Percentiles rank a stretch among this genome's conserved stretches.
Conservation (phyloP, 2,329 filamentous ascomycete genomes). For the Fusarium nurragi region DNA sequence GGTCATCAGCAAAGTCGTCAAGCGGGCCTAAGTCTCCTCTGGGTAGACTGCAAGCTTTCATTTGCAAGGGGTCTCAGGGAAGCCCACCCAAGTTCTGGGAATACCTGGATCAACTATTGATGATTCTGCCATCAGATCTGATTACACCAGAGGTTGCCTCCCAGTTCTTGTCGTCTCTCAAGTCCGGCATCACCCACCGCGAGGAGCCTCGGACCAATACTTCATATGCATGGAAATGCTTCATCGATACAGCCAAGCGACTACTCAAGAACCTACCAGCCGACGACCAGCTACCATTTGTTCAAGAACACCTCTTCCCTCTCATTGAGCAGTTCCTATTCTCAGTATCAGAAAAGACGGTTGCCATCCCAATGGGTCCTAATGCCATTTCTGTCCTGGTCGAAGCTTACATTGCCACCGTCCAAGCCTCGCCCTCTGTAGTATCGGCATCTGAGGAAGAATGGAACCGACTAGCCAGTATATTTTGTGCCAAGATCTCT, state of each 20-base stretch:
- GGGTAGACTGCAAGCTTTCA: conserved; percentile 72
- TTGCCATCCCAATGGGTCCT: conserved; percentile 46
- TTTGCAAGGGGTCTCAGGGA: conserved; percentile 87
- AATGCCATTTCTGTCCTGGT: conserved; percentile 55
- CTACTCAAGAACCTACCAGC: conserved; percentile 59
- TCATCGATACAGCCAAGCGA: conserved; percentile 70
- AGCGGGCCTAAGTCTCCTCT: conserved; percentile 64
- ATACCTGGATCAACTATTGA: conserved; percentile 70
- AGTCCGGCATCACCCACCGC: conserved; percentile 74
- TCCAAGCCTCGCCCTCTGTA: conserved; percentile 53
- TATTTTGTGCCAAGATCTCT: conserved; percentile 73
- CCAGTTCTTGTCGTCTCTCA: conserved; percentile 72
- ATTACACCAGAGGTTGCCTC: conserved; percentile 61
- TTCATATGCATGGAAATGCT: conserved; percentile 76
- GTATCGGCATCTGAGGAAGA: conserved; percentile 63
- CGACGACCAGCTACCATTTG: conserved; percentile 57
- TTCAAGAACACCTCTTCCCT: conserved; percentile 62
- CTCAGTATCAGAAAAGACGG: conserved; percentile 53
- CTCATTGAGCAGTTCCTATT: conserved; percentile 65
- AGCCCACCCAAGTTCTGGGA: conserved; percentile 78
- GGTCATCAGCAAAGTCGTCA: conserved; percentile 65
- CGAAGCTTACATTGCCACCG: conserved; percentile 58
- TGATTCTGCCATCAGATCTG: conserved; percentile 62
- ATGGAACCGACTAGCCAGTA: conserved; percentile 70
- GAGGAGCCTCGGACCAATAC: conserved; percentile 79